Base-by-base conservation (phyloP, 441 rosid species). In the Capsella rubella region DNA sequence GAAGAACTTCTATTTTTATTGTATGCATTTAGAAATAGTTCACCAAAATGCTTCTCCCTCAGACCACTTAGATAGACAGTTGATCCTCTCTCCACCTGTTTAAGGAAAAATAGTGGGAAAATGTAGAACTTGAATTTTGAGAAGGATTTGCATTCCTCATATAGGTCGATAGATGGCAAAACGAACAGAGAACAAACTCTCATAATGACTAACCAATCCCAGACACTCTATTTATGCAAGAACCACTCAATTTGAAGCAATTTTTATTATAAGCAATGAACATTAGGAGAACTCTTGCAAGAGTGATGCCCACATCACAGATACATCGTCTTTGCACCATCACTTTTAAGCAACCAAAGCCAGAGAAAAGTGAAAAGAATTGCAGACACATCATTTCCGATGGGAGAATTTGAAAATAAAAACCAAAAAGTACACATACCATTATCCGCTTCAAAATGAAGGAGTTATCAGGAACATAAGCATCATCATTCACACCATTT, bases 41-140 rank as follows among this genome's bases (percentile, higher is more conserved):
- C 98, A 56, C 99, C 99, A 79, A 90, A 92, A 82, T 95, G 83
- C 85, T 90, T 95, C 90, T 95, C 99, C 75, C 97, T 86, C 60
- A 90, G 80, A 62, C 99, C 99, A 79, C 99, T 92, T 71, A 92
- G 79, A 79, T 90, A 92, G 63, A 92, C 86, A 29, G 87, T 69
- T 73, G 89, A 74, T 58, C 99, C 99, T 85, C 82, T 92, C 83
- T 95, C 99, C 78, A 92, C 98, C 99, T 92, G 95, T 78, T 77
- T 34, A 80, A 28, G 32, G 32, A 46, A 69, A 21, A 50, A 53
- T 45, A 52, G 60, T 27, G 52, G 16, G 13, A 74, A 67, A 71
- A 42, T 18, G 49, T n/a, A 59, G 43, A 63, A 53, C 18, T 54
- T 47, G 25, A 55, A 72, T 31, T 71, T 43, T 59, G 46, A 37